A percentile compares a stretch with the other conserved stretches of the same genome.
Evolutionary conservation across 495 filamentous ascomycete genomes (phyloP).

Genomic region (Hypoxylon fuscum): DNA sequence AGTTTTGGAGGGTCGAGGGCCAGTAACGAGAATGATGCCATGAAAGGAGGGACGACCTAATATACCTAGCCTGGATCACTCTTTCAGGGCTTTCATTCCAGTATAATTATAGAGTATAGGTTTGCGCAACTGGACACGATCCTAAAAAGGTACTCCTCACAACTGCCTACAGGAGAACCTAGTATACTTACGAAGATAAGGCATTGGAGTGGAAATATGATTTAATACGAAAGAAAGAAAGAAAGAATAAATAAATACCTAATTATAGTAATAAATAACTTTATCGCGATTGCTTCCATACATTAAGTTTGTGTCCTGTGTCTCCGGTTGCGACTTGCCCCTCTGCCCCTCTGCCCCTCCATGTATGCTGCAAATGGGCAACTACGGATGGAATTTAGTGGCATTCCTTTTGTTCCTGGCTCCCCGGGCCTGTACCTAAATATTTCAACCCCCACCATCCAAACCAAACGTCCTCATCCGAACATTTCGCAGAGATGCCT

Average conservation of each 20-base stretch:
- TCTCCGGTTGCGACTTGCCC: not conserved
- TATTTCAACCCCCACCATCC: constrained; percentile 40
- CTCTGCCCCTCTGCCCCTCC: constrained; percentile 21
- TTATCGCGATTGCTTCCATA: not conserved
- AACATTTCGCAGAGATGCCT: constrained; percentile 30
- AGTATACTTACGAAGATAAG: no score
- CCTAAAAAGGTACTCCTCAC: no score
- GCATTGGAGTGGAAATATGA: no score
- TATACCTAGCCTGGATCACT: no score
- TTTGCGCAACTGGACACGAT: no score
- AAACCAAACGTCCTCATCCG: constrained; percentile 1
- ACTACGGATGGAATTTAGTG: constrained; percentile 21
- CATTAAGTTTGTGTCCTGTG: not conserved
- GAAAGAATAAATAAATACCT: constrained; percentile 1
- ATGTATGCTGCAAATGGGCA: constrained; percentile 1
- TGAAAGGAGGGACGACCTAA: no score
- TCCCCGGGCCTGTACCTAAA: no score
- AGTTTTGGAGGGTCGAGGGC: constrained; percentile 83
- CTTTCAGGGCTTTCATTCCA: constrained; percentile 7
- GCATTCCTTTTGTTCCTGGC: constrained; percentile 9
- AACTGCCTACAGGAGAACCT: no score
- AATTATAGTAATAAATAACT: not conserved
- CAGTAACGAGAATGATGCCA: no score
- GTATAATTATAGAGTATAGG: constrained; percentile 8
- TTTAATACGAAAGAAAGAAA: not conserved